Percentiles rank a stretch among this genome's conserved stretches.
phyloP scores from a whole-genome alignment of 805 yeast species.

The Spathaspora sp. region DNA sequence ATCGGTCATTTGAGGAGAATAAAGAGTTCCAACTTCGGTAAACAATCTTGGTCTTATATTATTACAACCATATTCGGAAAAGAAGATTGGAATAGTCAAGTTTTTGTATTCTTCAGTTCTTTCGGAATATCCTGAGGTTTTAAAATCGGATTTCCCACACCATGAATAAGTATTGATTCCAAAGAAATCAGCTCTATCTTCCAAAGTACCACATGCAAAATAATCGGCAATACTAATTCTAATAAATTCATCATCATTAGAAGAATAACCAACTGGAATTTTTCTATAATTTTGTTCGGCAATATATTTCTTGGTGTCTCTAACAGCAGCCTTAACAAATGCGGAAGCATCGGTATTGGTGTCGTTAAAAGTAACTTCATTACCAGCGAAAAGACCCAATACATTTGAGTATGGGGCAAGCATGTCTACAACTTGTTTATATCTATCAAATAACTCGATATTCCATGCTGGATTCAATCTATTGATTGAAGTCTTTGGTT shows the following conservation, averaged over 20 bases:
- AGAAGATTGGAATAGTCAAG: constrained; percentile 76
- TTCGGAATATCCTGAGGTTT: constrained; percentile 61
- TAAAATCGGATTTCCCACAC: constrained; percentile 69
- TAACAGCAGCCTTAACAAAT: constrained; percentile 91
- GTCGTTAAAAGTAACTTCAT: constrained; percentile 86
- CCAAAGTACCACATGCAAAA: constrained; percentile 74
- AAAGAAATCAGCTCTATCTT: constrained; percentile 69
- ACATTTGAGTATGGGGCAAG: constrained; percentile 76
- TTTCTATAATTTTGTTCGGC: constrained; percentile 58
- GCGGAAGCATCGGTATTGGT: constrained; percentile 89
- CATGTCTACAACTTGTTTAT: constrained; percentile 76
- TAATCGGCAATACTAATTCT: constrained; percentile 78
- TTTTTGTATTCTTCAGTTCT: constrained; percentile 71
- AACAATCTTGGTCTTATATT: constrained; percentile 68
- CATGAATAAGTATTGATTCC: constrained; percentile 88
- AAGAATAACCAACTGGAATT: constrained; percentile 92
- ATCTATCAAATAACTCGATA: constrained; percentile 65
- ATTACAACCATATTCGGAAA: constrained; percentile 90
- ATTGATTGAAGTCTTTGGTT: constrained; percentile 75
- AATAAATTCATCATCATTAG: constrained; percentile 83
- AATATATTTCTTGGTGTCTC: constrained; percentile 83
- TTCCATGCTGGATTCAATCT: constrained; percentile 81
- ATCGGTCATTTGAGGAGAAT: constrained; percentile 69
- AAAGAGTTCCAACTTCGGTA: constrained; percentile 69
- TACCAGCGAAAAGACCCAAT: constrained; percentile 95